Base-by-base conservation (phyloP, 2,329 filamentous ascomycete species). In the Atkinsonella hypoxylon region DNA sequence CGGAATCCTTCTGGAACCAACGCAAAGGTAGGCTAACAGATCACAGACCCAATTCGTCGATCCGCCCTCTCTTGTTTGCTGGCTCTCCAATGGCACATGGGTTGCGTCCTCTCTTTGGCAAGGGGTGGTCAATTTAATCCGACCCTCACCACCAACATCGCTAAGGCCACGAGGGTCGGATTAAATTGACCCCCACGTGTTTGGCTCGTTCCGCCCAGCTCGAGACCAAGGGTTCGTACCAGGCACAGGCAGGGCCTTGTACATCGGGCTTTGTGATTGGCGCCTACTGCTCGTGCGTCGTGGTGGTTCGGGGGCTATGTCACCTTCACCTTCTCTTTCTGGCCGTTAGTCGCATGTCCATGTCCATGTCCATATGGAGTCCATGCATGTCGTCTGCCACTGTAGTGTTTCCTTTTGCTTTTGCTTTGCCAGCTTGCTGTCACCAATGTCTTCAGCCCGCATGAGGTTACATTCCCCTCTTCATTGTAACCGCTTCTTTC, bases 241-340 rank as follows among this genome's bases (percentile, higher is more conserved):
- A 40, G 47, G n/a, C n/a, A n/a, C n/a, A n/a, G n/a, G n/a, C n/a
- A n/a, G 51, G 43, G 30, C 41, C 26, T 47, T 36, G 43, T 47
- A 43, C 46, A 40, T 40, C 26, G 7, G 38, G 31, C 31, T 31
- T 49, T 45, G 34, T 54, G 52, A 54, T 52, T 54, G 52, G 52
- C 50, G 47, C 18, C 46, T 15, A 44, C 13, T 44, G 22, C 34
- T 50, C 47, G 52, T 47, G 46, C 49, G 52, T 47, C 49, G 52
- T 47, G 47, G 47, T 50, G 43, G 46, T 36, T 50, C 45, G 15
- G 50, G 49, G 51, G 47, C 45, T 45, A 34, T 41, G 45, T 52
- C 50, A 54, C 52, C 52, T 54, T 52, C 50, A 54, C 52, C 52
- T 54, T 54, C 52, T 54, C 48, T 45, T 54, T 47, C 47, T 51